These are phyloP conservation scores for Centrapalus pauciflorus DNA, from an alignment of 129 eudicot genomes.

Conservation along the genomic window DNA sequence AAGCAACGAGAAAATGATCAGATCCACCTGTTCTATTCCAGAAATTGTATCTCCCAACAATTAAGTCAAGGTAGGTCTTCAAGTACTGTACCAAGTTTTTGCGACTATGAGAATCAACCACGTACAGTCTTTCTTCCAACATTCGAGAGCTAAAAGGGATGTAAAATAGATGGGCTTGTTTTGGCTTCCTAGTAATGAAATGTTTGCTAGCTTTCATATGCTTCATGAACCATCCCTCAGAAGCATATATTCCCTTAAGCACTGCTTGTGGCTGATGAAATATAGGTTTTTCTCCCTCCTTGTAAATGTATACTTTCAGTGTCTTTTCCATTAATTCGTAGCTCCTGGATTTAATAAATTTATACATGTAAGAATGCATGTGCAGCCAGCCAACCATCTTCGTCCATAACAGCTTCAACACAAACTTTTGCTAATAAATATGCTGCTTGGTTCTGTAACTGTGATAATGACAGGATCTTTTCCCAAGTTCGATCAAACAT, in stretches of 20 bases:
- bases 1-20: conserved; percentile 94
- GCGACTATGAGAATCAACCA: conserved; percentile 56
- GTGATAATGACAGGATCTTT: not conserved
- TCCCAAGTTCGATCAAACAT: not conserved
- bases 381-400: not conserved
- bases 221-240: conserved; percentile 99
- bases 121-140: conserved; percentile 50
- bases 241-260: conserved; percentile 83
- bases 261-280: conserved; percentile 62
- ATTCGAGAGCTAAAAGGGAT: conserved; percentile 75
- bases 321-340: conserved; percentile 83
- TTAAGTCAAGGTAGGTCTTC: conserved; percentile 45
- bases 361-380: not conserved
- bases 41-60: conserved; percentile 50
- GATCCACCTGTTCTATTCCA: conserved; percentile 91
- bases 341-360: conserved; percentile 44
- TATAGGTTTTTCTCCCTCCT: conserved; percentile 71
- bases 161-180: conserved; percentile 76
- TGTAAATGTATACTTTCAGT: conserved; percentile 80
- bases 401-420: not conserved
- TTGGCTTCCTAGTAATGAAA: conserved; percentile 49
- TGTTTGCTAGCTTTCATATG: conserved; percentile 52
- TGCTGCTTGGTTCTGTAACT: not conserved
- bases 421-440: not conserved
- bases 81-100: conserved; percentile 40